These are phyloP conservation scores for Hypoxylon sp. DNA, from an alignment of 2,329 filamentous ascomycete species.

Conservation along the genomic window DNA sequence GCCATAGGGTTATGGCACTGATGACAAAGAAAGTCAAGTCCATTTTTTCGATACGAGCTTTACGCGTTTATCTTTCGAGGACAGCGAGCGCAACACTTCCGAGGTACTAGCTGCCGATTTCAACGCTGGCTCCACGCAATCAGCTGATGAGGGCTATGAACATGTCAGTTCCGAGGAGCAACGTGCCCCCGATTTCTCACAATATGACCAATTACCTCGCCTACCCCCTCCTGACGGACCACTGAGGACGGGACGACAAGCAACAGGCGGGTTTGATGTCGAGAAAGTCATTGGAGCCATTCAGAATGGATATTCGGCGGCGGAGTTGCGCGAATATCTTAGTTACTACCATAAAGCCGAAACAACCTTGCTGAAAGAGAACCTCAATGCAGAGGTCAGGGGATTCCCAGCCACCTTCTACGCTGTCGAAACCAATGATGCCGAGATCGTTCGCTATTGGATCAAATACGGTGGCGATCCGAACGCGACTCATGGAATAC, in stretches of 20 bases:
- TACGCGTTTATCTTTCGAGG: constrained; percentile 31
- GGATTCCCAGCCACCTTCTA: constrained; percentile 47
- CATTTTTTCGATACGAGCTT: constrained; percentile 29
- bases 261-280: constrained; percentile 21
- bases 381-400: constrained; percentile 39
- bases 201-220: constrained; percentile 37
- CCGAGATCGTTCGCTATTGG: constrained; percentile 42
- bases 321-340: constrained; percentile 27
- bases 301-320: constrained; percentile 36
- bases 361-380: constrained; percentile 15
- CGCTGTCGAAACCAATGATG: constrained; percentile 42
- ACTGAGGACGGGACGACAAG: background rate
- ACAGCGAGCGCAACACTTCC: constrained; percentile 29
- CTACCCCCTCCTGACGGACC: constrained; percentile 13
- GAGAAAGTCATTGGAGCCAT: constrained; percentile 36
- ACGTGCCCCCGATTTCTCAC: constrained; percentile 22
- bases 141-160: constrained; percentile 28
- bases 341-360: constrained; percentile 29
- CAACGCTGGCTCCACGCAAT: constrained; percentile 28
- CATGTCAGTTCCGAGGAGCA: constrained; percentile 23
- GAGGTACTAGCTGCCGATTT: constrained; percentile 29
- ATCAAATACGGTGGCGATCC: constrained; percentile 45
- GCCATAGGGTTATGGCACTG: constrained; percentile 20
- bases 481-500: constrained; percentile 36
- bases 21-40: constrained; percentile 33